A percentile compares a stretch with the other conserved stretches of the same genome.
These are phyloP conservation scores for Cladosporium phlei DNA, from an alignment of 2,329 filamentous ascomycete genomes.

Conservation along the genomic window DNA sequence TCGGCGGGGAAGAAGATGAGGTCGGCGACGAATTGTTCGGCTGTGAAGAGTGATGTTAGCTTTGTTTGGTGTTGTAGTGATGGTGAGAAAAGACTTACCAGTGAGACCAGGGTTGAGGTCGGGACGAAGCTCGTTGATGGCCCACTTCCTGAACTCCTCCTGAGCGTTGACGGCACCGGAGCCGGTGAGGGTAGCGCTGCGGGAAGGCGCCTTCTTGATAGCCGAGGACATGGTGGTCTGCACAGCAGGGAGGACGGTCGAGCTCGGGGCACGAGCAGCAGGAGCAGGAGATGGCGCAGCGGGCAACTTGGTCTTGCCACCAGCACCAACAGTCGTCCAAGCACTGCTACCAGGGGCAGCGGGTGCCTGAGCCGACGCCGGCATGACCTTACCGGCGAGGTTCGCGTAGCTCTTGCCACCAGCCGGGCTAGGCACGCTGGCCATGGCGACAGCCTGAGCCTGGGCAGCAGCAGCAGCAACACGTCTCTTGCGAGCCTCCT, in stretches of 20 bases:
- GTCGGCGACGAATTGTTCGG: conserved; percentile 73
- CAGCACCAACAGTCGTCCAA: conserved; percentile 93
- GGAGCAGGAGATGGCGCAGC: conserved; percentile 46
- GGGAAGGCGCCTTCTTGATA: conserved; percentile 38
- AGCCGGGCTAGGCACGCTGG: conserved; percentile 40
- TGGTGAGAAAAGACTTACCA: conserved; percentile 47
- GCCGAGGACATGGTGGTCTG: conserved; percentile 29
- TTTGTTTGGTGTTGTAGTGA: neutral
- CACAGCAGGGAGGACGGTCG: conserved; percentile 35
- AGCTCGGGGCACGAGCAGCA: conserved; percentile 45
- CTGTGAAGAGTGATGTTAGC: conserved; percentile 45
- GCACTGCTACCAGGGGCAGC: conserved; percentile 50
- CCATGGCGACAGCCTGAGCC: conserved; percentile 41
- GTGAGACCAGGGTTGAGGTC: conserved; percentile 65
- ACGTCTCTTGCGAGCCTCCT: conserved; percentile 82
- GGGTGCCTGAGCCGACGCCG: conserved; percentile 35
- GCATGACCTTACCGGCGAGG: conserved; percentile 71
- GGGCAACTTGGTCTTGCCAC: conserved; percentile 82
- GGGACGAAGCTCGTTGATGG: conserved; percentile 69
- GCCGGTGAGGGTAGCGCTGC: conserved; percentile 51
- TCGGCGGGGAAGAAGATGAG: conserved; percentile 74
- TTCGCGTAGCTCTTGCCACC: conserved; percentile 88
- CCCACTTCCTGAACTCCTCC: conserved; percentile 94
- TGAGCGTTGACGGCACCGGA: conserved; percentile 59
- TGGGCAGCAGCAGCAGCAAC: conserved; percentile 49